Conservation (phyloP, 371 early-diverging fungal species). For the Circinella umbellata region DNA sequence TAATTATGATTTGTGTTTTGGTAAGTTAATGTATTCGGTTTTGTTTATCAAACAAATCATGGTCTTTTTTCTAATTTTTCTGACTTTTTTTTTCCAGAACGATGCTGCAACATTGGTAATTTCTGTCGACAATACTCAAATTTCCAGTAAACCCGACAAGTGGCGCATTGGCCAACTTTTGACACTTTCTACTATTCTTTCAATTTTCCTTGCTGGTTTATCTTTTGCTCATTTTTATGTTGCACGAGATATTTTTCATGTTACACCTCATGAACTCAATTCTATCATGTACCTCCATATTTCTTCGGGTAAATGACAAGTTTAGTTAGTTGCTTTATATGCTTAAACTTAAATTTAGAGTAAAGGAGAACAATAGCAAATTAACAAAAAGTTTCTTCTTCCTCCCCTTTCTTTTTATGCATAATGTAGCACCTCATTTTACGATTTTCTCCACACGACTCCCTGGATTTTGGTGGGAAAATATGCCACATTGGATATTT, state of each 20-base stretch:
- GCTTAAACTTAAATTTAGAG: no score
- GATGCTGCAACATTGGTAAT: constrained; percentile 93
- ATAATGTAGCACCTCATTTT: constrained; percentile 77
- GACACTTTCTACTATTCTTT: constrained; percentile 77
- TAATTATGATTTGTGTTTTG: constrained; percentile 85
- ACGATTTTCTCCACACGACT: constrained; percentile 91
- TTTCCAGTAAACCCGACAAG: constrained; percentile 87
- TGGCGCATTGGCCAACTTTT: constrained; percentile 92
- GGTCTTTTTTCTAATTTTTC: constrained; percentile 2
- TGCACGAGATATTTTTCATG: constrained; percentile 69
- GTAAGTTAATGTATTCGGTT: constrained; percentile 23
- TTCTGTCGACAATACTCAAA: constrained; percentile 89
- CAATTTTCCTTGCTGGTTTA: constrained; percentile 70
- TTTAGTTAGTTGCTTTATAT: background rate
- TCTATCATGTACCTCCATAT: constrained; percentile 92
- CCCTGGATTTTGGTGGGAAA: constrained; percentile 84
- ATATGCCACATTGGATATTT: constrained; percentile 74
- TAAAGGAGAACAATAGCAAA: background rate
- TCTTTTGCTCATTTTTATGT: constrained; percentile 87
- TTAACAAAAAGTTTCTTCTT: background rate
- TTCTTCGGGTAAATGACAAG: constrained; percentile 63
- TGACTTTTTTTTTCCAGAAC: constrained; percentile 48
- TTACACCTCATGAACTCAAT: constrained; percentile 55
- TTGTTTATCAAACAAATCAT: background rate
- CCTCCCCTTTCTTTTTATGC: no score